Percentiles rank a stretch among this genome's conserved stretches.
Conservation (phyloP, 495 filamentous ascomycete genomes). For the Aspergillus conjunctus region DNA sequence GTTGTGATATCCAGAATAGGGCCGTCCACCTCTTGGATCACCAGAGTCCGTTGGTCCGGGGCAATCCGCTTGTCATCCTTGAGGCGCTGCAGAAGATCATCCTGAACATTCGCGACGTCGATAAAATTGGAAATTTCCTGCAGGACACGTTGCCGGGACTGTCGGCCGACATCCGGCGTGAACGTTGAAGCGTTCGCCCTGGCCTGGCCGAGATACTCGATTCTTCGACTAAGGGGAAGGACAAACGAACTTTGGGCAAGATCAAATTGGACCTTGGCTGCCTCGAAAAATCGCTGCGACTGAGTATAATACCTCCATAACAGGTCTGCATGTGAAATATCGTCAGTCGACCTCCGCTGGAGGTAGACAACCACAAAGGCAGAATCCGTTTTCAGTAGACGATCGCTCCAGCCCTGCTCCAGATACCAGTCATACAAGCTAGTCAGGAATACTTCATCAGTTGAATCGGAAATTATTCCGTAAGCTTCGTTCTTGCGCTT, state of each 20-base stretch:
- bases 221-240: conserved; percentile 73
- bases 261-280: conserved; percentile 80
- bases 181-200: conserved; percentile 82
- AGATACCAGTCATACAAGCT: conserved; percentile 98
- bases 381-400: conserved; percentile 80
- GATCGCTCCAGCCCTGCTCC: conserved; percentile 74
- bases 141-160: conserved; percentile 73
- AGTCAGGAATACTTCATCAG: conserved; percentile 90
- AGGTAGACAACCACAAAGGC: conserved; percentile 86
- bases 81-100: conserved; percentile 82
- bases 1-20: conserved; percentile 70
- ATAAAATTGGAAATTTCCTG: conserved; percentile 83
- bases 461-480: conserved; percentile 76
- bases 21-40: conserved; percentile 70
- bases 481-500: conserved; percentile 86
- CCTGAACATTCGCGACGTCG: conserved; percentile 92
- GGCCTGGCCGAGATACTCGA: conserved; percentile 85
- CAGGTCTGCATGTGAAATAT: conserved; percentile 80
- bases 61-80: conserved; percentile 69
- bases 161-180: conserved; percentile 69
- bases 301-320: conserved; percentile 88
- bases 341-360: conserved; percentile 64
- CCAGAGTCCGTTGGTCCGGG: conserved; percentile 57
- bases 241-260: conserved; percentile 79
- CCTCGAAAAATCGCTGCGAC: conserved; percentile 75